Percentiles rank a stretch among this genome's conserved stretches.
Evolutionary conservation across 345 rosid genomes (phyloP).

Genomic region (Murraya koenigii): DNA sequence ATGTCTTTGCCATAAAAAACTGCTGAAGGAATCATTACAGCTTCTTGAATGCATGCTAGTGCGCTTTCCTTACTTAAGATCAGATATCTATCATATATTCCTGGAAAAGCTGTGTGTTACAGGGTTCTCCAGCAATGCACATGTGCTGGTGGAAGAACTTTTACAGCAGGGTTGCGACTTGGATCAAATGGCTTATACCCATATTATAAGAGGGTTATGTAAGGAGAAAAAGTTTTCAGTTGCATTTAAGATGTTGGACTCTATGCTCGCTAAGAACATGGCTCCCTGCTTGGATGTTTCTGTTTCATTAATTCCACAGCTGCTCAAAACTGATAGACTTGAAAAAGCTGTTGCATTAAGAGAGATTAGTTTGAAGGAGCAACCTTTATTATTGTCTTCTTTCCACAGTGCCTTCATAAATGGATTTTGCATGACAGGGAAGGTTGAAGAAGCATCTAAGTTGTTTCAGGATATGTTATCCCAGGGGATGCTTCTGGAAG

Average conservation of each 20-base stretch:
- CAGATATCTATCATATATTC: slow-evolving; percentile 33
- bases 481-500: slow-evolving; percentile 33
- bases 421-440: slow-evolving; percentile 53
- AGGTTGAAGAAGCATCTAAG: slow-evolving; percentile 45
- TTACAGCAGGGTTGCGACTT: slow-evolving; percentile 38
- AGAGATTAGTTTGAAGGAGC: slow-evolving; percentile 26
- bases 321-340: slow-evolving; percentile 37
- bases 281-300: slow-evolving; percentile 34
- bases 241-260: slow-evolving; percentile 42
- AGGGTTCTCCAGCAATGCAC: slow-evolving; percentile 43
- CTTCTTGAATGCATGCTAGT: slow-evolving; percentile 52
- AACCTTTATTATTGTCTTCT: slow-evolving; percentile 31
- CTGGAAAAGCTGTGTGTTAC: slow-evolving; percentile 49
- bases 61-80: slow-evolving; percentile 31
- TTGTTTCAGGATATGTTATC: slow-evolving; percentile 34
- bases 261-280: slow-evolving; percentile 35
- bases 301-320: slow-evolving; percentile 49
- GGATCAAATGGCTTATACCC: slow-evolving; percentile 38
- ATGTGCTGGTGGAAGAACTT: slow-evolving; percentile 45
- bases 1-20: slow-evolving; percentile 42
- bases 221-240: slow-evolving; percentile 35
- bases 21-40: slow-evolving; percentile 58
- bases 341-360: slow-evolving; percentile 35
- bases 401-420: slow-evolving; percentile 39
- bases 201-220: slow-evolving; percentile 54